These are phyloP conservation scores for Penicillium verrucosum DNA, from an alignment of 2,329 filamentous ascomycete species.

Conservation along the genomic window DNA sequence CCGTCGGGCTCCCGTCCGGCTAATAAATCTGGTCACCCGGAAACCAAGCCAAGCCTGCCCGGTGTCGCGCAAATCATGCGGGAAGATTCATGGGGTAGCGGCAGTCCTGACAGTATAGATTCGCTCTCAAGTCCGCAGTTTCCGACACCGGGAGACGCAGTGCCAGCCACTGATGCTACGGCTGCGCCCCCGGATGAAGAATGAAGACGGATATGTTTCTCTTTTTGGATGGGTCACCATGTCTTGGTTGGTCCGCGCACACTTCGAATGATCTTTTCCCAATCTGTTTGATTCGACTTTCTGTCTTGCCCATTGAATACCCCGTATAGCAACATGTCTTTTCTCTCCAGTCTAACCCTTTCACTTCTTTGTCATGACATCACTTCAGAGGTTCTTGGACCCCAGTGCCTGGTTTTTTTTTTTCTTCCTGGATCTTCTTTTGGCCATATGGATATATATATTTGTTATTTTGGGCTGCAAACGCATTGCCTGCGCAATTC, in stretches of 20 bases:
- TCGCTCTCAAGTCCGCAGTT: constrained; percentile 22
- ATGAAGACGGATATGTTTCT: background rate
- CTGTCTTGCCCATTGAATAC: constrained; percentile 31
- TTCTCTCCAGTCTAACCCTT: background rate
- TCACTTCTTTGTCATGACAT: background rate
- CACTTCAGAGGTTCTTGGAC: background rate
- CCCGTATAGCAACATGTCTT: constrained; percentile 27
- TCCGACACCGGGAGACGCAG: background rate
- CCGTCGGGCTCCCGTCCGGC: constrained; percentile 16
- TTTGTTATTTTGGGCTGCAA: background rate
- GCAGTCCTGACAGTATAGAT: constrained; percentile 29
- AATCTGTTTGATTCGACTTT: constrained; percentile 21
- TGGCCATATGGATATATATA: constrained; percentile 1
- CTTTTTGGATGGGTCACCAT: background rate
- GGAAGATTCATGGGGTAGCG: constrained; percentile 32
- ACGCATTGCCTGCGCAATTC: background rate
- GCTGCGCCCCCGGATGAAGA: background rate
- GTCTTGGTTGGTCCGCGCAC: background rate
- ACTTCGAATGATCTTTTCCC: constrained; percentile 9
- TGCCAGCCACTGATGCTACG: background rate
- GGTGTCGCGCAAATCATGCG: constrained; percentile 17
- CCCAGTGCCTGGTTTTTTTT: background rate
- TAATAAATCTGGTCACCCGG: constrained; percentile 12
- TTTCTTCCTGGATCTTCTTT: background rate
- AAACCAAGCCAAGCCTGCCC: constrained; percentile 10